A percentile compares a stretch with the other conserved stretches of the same genome.
Conservation (phyloP, 2,329 filamentous ascomycete genomes). For the Scopulariopsis brevicaulis region DNA sequence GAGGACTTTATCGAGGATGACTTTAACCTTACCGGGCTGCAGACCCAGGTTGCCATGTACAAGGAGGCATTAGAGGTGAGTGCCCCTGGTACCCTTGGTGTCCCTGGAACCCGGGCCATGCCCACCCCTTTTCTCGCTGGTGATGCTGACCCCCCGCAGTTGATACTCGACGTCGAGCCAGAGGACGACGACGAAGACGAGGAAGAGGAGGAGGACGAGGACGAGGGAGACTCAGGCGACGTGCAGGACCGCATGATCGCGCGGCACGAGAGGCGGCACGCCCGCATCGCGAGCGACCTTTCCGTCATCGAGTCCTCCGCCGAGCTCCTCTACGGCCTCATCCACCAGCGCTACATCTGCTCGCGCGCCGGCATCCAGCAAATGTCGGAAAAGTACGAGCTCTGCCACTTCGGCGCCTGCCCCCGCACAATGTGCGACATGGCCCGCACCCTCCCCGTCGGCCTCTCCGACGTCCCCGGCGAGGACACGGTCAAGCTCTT, state of each 20-base stretch:
- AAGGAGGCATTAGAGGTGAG: slow-evolving; percentile 85
- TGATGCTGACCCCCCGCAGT: slow-evolving; percentile 29
- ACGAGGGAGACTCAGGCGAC: slow-evolving; percentile 59
- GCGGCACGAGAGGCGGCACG: slow-evolving; percentile 56
- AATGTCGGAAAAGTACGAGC: slow-evolving; percentile 98
- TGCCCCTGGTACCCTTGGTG: not conserved
- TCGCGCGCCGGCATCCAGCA: slow-evolving; percentile 93
- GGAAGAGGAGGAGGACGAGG: slow-evolving; percentile 63
- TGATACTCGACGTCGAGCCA: slow-evolving; percentile 97
- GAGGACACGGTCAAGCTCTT: slow-evolving; percentile 98
- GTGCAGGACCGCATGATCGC: slow-evolving; percentile 41
- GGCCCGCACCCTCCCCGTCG: slow-evolving; percentile 83
- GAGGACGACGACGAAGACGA: slow-evolving; percentile 87
- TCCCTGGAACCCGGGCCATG: not conserved
- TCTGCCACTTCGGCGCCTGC: slow-evolving; percentile 90
- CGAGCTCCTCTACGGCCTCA: slow-evolving; percentile 96
- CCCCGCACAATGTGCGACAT: slow-evolving; percentile 90
- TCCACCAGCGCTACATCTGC: slow-evolving; percentile 97
- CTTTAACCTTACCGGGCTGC: slow-evolving; percentile 93
- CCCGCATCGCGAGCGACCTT: slow-evolving; percentile 81
- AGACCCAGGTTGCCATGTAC: slow-evolving; percentile 95
- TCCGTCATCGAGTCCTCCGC: slow-evolving; percentile 94
- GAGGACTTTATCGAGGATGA: slow-evolving; percentile 99
- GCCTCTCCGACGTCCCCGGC: slow-evolving; percentile 86
- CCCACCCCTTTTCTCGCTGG: not conserved